A percentile compares a stretch with the other conserved stretches of the same genome.
Conservation (phyloP, 176 grass and related monocot genomes). For the Tuctoria greenei region DNA sequence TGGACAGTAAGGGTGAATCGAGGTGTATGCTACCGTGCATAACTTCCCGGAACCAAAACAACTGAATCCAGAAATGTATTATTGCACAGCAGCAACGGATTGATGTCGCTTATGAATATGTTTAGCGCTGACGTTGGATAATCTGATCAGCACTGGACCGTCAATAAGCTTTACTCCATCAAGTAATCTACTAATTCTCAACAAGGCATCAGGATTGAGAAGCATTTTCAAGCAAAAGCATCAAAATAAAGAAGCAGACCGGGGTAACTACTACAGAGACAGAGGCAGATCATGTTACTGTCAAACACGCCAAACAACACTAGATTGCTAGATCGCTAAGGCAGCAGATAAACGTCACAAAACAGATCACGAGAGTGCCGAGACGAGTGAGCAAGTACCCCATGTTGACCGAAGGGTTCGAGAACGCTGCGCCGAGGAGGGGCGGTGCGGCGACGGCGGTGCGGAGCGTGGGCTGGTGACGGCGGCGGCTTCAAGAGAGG, state of each 20-base stretch:
- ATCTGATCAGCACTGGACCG: conserved; percentile 62
- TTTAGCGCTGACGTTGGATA: conserved; percentile 49
- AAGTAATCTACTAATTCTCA: background rate
- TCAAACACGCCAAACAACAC: background rate
- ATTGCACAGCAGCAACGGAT: conserved; percentile 39
- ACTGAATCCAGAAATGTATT: conserved; percentile 4
- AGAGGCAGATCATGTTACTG: background rate
- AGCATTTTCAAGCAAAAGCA: background rate
- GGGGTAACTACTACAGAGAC: background rate
- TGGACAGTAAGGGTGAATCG: background rate
- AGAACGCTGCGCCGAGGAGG: conserved; percentile 21
- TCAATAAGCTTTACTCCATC: conserved; percentile 46
- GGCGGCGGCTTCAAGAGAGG: conserved; percentile 32
- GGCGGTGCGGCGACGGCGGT: background rate
- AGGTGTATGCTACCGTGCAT: conserved; percentile 46
- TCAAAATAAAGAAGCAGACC: background rate
- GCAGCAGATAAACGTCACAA: background rate
- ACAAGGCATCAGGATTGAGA: background rate
- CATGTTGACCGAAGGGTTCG: conserved; percentile 36
- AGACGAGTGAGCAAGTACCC: conserved; percentile 25
- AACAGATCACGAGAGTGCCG: background rate
- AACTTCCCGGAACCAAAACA: conserved; percentile 37
- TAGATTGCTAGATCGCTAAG: conserved; percentile 12
- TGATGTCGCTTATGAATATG: conserved; percentile 58
- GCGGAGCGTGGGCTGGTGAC: conserved; percentile 7